These are phyloP conservation scores for Cryptosporidium parvum DNA, from an alignment of 169 alveolate genomes.

Conservation along the genomic window DNA sequence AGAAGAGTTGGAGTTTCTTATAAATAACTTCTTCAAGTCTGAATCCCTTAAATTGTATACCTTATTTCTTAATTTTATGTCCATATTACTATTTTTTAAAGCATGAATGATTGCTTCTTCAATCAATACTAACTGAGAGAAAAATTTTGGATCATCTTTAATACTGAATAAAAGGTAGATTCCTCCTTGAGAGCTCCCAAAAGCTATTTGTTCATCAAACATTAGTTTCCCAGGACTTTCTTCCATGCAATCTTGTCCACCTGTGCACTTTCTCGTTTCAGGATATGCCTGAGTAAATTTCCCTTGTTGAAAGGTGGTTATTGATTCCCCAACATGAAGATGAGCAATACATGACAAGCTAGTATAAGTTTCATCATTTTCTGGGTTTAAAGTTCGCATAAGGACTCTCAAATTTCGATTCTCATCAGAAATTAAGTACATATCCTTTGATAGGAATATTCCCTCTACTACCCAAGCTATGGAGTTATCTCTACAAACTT, in stretches of 20 bases:
- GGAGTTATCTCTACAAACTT: slow-evolving; percentile 51
- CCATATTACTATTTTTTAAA: slow-evolving; percentile 1
- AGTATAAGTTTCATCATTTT: slow-evolving; percentile 58
- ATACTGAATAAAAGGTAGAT: slow-evolving; percentile 34
- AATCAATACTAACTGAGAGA: slow-evolving; percentile 27
- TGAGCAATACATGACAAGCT: slow-evolving; percentile 58
- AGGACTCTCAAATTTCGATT: slow-evolving; percentile 52
- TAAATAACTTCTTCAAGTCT: slow-evolving; percentile 20
- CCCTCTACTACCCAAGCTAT: slow-evolving; percentile 74
- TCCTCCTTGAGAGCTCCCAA: slow-evolving; percentile 67
- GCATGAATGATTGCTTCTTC: slow-evolving; percentile 68
- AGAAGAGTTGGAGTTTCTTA: slow-evolving; percentile 24
- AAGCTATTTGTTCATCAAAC: slow-evolving; percentile 52
- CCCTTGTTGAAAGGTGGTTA: slow-evolving; percentile 55
- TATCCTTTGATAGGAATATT: slow-evolving; percentile 20
- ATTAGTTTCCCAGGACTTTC: slow-evolving; percentile 11
- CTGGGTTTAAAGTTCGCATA: slow-evolving; percentile 31
- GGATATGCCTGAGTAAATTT: slow-evolving; percentile 50
- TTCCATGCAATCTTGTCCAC: slow-evolving; percentile 27
- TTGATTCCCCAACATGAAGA: slow-evolving; percentile 61
- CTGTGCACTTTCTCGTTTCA: slow-evolving; percentile 19
- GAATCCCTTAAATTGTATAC: background rate
- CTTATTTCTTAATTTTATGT: slow-evolving; percentile 13
- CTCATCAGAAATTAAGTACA: slow-evolving; percentile 67
- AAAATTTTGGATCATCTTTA: slow-evolving; percentile 28